Evolutionary conservation across 371 early-diverging fungal genomes (phyloP).

Genomic region (Batrachochytrium dendrobatidis): DNA sequence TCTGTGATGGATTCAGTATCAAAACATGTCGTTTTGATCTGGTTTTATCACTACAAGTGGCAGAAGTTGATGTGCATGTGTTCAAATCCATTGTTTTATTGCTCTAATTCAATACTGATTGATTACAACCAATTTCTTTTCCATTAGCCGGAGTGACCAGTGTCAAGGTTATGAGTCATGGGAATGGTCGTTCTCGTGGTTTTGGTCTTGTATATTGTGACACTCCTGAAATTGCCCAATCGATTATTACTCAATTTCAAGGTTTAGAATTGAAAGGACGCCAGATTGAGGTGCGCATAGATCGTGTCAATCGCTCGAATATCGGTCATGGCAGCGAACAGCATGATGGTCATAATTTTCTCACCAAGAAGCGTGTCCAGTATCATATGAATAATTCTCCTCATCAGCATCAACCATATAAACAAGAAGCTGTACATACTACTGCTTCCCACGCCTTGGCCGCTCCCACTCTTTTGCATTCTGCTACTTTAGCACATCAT

Average conservation of each 20-base stretch:
- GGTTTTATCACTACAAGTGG: neutral
- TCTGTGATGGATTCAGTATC: neutral
- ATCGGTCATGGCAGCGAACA: too few species aligned
- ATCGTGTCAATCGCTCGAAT: conserved; percentile 25
- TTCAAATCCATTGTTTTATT: neutral
- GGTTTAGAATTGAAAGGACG: conserved; percentile 34
- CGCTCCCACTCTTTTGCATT: conserved; percentile 1
- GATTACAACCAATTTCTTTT: neutral
- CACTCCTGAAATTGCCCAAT: conserved; percentile 51
- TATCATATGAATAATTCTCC: neutral
- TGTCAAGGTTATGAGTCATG: conserved; percentile 54
- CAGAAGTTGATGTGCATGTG: neutral
- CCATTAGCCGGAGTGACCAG: conserved; percentile 42
- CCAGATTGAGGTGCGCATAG: conserved; percentile 35
- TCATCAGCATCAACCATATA: conserved; percentile 33
- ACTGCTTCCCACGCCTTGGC: conserved; percentile 5
- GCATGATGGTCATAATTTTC: too few species aligned
- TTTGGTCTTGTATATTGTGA: conserved; percentile 63
- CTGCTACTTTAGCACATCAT: too few species aligned
- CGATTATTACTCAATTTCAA: conserved; percentile 29
- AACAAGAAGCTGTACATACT: neutral
- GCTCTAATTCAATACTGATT: neutral
- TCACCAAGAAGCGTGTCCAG: neutral
- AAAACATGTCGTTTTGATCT: neutral
- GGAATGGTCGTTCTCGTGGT: conserved; percentile 59